These are phyloP conservation scores for Penicillium corylophilum DNA, from an alignment of 2,329 filamentous ascomycete genomes.

Conservation along the genomic window DNA sequence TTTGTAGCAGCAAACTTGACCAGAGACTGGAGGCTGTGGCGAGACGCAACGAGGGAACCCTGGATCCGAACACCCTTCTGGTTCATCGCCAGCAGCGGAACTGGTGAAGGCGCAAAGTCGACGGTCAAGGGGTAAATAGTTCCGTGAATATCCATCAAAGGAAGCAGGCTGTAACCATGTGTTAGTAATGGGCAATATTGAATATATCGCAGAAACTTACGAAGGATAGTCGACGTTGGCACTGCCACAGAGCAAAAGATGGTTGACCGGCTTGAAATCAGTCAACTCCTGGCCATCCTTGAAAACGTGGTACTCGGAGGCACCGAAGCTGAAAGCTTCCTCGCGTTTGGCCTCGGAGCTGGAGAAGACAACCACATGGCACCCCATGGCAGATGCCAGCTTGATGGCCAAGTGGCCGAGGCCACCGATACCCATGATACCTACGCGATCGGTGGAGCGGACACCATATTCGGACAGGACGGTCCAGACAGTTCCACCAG, in stretches of 20 bases:
- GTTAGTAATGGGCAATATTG: neutral
- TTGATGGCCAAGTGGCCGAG: slow-evolving; percentile 70
- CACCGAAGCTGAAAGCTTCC: slow-evolving; percentile 26
- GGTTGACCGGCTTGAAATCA: slow-evolving; percentile 25
- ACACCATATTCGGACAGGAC: slow-evolving; percentile 62
- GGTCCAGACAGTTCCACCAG: slow-evolving; percentile 45
- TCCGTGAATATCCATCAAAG: slow-evolving; percentile 25
- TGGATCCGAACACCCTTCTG: slow-evolving; percentile 59
- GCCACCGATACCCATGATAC: slow-evolving; percentile 68
- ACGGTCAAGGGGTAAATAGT: slow-evolving; percentile 28
- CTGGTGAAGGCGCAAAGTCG: slow-evolving; percentile 17
- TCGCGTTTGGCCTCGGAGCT: slow-evolving; percentile 28
- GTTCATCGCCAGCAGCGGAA: slow-evolving; percentile 41
- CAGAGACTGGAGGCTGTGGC: slow-evolving; percentile 59
- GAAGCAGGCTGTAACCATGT: slow-evolving; percentile 19
- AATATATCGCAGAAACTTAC: slow-evolving; percentile 15
- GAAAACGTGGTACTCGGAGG: slow-evolving; percentile 28
- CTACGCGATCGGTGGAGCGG: slow-evolving; percentile 66
- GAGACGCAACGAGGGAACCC: slow-evolving; percentile 64
- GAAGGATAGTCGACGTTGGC: slow-evolving; percentile 25
- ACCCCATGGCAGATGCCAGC: slow-evolving; percentile 68
- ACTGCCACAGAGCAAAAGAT: slow-evolving; percentile 26
- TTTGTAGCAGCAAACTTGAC: slow-evolving; percentile 64
- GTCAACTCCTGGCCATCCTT: slow-evolving; percentile 18
- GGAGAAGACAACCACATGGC: slow-evolving; percentile 48